Base-by-base conservation (phyloP, 2,329 filamentous ascomycete genomes). In the Ambrosiella cleistominuta region DNA sequence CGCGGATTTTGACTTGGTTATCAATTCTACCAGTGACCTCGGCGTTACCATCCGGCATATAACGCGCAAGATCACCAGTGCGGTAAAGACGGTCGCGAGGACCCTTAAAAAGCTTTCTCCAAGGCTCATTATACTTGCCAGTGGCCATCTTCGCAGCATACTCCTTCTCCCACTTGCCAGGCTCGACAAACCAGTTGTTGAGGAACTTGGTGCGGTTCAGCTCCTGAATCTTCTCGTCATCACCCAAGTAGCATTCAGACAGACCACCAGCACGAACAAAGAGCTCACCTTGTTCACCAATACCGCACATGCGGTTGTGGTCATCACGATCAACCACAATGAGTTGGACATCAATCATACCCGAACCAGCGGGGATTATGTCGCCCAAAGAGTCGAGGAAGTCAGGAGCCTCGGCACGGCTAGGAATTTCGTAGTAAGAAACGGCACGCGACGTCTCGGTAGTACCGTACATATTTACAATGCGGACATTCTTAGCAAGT, bases 1-100 rank as follows among this genome's bases (percentile, higher is more conserved):
- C 91, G 61, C 93, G 85, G 63, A 97, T 91, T 75, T 97, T 98
- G 72, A 96, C 87, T 68, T 97, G 91, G 63, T 85, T 79, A 66
- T 97, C 91, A 27, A 82, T 82, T 60, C 93, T 78, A 19, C 91
- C 91, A 8, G 85, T 83, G 66, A 82, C 86, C 65, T 86, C 85
- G 9, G 88, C 84, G 63, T 84, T 82, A 40, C 86, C 88, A 50
- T 81, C 76, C 1, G 77, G 74, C 56, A 81, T 79, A 66, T 86
- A 90, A 59, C 82, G 75, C 2, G 91, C 91, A 2, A 98, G 72
- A 68, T 97, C 91, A 35, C 91, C 93, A 44, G 84, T 93, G 17
- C 86, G 74, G 70, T 98, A 97, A 56, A 97, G 70, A 39, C 90
- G 78, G 71, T 97, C 93, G 62, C 88, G 77, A 0, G 88, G 86